Conservation (phyloP, 352 stramenopile genomes). For the Phytopythium mirpurense region DNA sequence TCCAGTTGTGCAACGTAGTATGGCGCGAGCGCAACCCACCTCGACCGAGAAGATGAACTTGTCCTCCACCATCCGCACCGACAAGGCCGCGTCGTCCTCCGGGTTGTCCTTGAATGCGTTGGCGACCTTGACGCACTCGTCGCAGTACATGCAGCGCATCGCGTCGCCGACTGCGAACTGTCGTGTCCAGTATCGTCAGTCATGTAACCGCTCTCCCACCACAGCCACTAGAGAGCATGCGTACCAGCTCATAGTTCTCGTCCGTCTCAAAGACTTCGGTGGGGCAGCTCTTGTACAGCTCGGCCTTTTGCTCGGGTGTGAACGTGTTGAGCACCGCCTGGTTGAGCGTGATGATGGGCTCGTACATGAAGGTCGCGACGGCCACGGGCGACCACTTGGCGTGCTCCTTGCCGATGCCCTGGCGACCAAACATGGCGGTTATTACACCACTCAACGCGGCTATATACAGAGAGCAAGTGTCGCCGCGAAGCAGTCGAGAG, state of each 20-base stretch:
- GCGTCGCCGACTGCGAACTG: slow-evolving; percentile 59
- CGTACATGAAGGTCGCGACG: slow-evolving; percentile 93
- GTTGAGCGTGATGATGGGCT: slow-evolving; percentile 89
- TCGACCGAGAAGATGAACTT: slow-evolving; percentile 97
- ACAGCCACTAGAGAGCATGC: too few species aligned
- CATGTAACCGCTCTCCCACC: too few species aligned
- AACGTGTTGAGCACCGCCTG: slow-evolving; percentile 91
- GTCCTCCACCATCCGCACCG: slow-evolving; percentile 84
- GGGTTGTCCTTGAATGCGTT: slow-evolving; percentile 93
- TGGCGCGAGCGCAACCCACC: slow-evolving; percentile 29
- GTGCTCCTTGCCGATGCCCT: slow-evolving; percentile 96
- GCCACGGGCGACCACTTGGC: slow-evolving; percentile 96
- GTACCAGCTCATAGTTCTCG: slow-evolving; percentile 79
- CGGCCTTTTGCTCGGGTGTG: slow-evolving; percentile 92
- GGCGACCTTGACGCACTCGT: slow-evolving; percentile 92
- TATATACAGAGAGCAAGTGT: not conserved
- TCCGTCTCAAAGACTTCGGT: slow-evolving; percentile 94
- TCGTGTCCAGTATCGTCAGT: too few species aligned
- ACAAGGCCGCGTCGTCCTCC: slow-evolving; percentile 94
- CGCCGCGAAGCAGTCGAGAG: not conserved
- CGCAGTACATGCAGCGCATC: slow-evolving; percentile 92
- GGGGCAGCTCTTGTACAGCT: slow-evolving; percentile 94
- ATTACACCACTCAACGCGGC: too few species aligned
- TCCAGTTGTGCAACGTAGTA: not conserved
- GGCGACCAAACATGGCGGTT: slow-evolving; percentile 2